Base-by-base conservation (phyloP, 176 grass and related monocot species). In the Avena eriantha region DNA sequence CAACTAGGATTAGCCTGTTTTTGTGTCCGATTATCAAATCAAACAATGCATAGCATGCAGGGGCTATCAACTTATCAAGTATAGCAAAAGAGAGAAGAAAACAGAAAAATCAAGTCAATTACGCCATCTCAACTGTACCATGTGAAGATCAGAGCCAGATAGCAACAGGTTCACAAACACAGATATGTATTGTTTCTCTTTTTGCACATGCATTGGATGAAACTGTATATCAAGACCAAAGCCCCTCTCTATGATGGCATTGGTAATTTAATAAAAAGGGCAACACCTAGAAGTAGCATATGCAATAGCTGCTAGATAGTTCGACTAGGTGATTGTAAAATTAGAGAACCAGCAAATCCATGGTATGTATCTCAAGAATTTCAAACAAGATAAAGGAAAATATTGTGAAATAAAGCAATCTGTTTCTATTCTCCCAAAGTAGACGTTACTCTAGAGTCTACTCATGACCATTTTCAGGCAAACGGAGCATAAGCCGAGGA, bases 361-460 rank as follows among this genome's bases (percentile, higher is more conserved):
- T 53, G 46, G 47, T 76, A 51, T 18, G 15, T 31, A 76, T 76
- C 7, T 26, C 7, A 51, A 76, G 24, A 76, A 51, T 76, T 76
- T 26, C 72, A 76, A 53, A 76, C 23, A 29, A 31, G 14, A 51
- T 75, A 51, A 51, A 31, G 15, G 22, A 10, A 74, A 50, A 24
- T 50, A 16, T 74, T 50, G 22, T 50, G 45, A 50, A 34, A 47
- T 13, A 50, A 29, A 24, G 13, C 6, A 26, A 16, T 74, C n/a
- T 74, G 46, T 74, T 48, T 74, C 46, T 47, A 74, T 74, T 49
- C 71, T 49, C 22, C 45, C 71, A 74, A 29, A 74, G 46, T 26
- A 29, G 13, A 74, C 22, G 14, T 29, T 74, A 49, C 45, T 50
- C 13, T 74, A 74, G 22, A 74, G 71, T 49, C 45, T 74, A 74